Base-by-base conservation (phyloP, 345 rosid genomes). In the Acer saccharum region DNA sequence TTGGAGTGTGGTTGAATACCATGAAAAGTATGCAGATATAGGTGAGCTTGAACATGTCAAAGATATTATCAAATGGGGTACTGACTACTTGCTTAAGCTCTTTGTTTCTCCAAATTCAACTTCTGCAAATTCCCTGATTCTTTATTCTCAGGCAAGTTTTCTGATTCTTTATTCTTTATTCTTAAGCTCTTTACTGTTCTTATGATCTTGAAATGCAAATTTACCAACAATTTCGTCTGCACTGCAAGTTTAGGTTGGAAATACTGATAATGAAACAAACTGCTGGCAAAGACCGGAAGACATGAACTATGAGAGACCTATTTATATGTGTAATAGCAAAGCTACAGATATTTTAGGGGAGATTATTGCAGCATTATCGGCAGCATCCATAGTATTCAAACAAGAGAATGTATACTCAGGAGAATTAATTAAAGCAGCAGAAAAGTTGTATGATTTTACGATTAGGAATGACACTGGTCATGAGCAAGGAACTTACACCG, bases 281-380 rank as follows among this genome's bases (percentile, higher is more conserved):
- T 91, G 93, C 81, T 91, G 93, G 95, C 87, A 85, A 77, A 89
- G 89, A 72, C 93, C 95, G 8, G 95, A 91, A 74, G 90, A 89
- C 77, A 89, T 88, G 88, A 82, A 57, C 71, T 84, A 86, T 72
- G 27, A n/a, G 58, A 83, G 95, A 66, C 86, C 84, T 0, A 87
- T 86, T 55, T 88, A 86, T 9, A 41, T 54, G 62, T 89, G 95
- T 54, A 78, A 79, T 54, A 55, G 52, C 55, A 48, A 77, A 25
- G 91, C 90, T 66, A 78, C 89, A 9, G 95, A 88, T 77, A 76
- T 91, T 27, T 90, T 87, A 9, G 93, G 90, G 27, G 93, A 91
- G 74, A 84, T 86, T 16, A 69, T 78, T 25, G 93, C 93, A 62
- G 88, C 89, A 9, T 73, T 89, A 58, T 82, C 92, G 21, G 88